Conservation (phyloP, 805 yeast species). For the Cyberlindnera euphorbiae region DNA sequence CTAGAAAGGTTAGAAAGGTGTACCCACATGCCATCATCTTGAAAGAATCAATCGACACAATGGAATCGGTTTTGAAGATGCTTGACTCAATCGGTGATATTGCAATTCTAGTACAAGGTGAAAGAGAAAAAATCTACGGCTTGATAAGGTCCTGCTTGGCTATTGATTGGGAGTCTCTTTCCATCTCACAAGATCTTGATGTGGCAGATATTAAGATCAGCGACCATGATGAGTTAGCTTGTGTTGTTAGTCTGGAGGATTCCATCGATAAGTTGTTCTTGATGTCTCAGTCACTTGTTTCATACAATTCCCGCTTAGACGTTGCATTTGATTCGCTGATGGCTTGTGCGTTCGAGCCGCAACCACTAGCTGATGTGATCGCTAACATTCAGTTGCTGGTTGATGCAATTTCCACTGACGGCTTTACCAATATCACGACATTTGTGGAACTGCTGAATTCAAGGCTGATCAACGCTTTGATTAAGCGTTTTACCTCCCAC, state of each 20-base stretch:
- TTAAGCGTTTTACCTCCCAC: constrained; percentile 23
- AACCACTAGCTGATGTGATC: constrained; percentile 20
- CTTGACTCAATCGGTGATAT: constrained; percentile 37
- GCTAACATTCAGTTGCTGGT: constrained; percentile 32
- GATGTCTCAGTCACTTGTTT: constrained; percentile 28
- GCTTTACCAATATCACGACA: constrained; percentile 30
- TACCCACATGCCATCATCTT: constrained; percentile 55
- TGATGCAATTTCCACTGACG: constrained; percentile 32
- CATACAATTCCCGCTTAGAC: constrained; percentile 26
- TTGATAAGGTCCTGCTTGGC: constrained; percentile 32
- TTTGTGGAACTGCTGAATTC: constrained; percentile 33
- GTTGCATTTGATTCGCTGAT: constrained; percentile 22
- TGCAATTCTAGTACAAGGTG: constrained; percentile 36
- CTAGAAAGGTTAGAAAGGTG: constrained; percentile 46
- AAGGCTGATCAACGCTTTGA: constrained; percentile 26
- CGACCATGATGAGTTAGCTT: constrained; percentile 30
- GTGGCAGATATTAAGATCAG: constrained; percentile 26
- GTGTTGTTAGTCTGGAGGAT: constrained; percentile 28
- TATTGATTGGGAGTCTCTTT: constrained; percentile 50
- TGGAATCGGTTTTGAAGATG: constrained; percentile 29
- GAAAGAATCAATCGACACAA: constrained; percentile 43
- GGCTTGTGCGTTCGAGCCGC: constrained; percentile 24
- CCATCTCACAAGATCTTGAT: constrained; percentile 44
- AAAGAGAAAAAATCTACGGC: constrained; percentile 30
- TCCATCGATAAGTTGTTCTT: constrained; percentile 28